Percentiles rank a stretch among this genome's conserved stretches.
Evolutionary conservation across 2,329 filamentous ascomycete genomes (phyloP).

Genomic region (Ceratocystis cubensis): DNA sequence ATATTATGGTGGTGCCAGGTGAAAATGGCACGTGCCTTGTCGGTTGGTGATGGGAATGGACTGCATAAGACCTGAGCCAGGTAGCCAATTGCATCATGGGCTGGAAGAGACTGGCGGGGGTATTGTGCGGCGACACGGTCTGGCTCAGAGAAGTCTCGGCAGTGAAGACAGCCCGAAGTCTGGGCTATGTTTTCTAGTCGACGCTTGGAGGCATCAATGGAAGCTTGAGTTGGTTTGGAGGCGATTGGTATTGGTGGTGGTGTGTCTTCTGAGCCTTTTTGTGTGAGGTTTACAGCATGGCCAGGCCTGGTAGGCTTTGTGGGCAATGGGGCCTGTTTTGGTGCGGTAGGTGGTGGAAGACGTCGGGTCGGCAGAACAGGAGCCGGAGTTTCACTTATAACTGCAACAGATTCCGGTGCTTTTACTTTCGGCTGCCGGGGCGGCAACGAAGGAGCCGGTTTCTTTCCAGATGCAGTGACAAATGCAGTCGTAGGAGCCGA

Average conservation of each 20-base stretch:
- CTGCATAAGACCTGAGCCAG: constrained; percentile 67
- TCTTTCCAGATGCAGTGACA: constrained; percentile 11
- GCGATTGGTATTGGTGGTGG: constrained; percentile 42
- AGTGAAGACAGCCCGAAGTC: constrained; percentile 53
- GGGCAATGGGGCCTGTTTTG: background rate
- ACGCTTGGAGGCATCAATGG: constrained; percentile 24
- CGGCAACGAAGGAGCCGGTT: constrained; percentile 8
- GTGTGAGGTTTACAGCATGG: background rate
- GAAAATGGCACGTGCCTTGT: constrained; percentile 87
- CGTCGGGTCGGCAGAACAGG: constrained; percentile 26
- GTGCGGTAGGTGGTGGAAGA: constrained; percentile 31
- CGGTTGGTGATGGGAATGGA: constrained; percentile 68
- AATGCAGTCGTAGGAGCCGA: constrained; percentile 29
- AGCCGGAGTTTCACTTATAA: constrained; percentile 12
- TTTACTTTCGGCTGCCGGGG: background rate
- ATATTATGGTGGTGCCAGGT: constrained; percentile 95
- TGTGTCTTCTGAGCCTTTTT: constrained; percentile 26
- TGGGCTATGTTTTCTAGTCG: constrained; percentile 33
- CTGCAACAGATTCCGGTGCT: background rate
- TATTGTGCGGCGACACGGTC: constrained; percentile 68
- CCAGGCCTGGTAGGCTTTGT: background rate
- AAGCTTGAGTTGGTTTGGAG: constrained; percentile 40
- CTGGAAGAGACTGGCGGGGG: constrained; percentile 58
- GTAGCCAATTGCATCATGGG: constrained; percentile 52
- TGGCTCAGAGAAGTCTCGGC: constrained; percentile 75